Conservation (phyloP, 164 flowering plant genomes). For the Vitis amurensis region DNA sequence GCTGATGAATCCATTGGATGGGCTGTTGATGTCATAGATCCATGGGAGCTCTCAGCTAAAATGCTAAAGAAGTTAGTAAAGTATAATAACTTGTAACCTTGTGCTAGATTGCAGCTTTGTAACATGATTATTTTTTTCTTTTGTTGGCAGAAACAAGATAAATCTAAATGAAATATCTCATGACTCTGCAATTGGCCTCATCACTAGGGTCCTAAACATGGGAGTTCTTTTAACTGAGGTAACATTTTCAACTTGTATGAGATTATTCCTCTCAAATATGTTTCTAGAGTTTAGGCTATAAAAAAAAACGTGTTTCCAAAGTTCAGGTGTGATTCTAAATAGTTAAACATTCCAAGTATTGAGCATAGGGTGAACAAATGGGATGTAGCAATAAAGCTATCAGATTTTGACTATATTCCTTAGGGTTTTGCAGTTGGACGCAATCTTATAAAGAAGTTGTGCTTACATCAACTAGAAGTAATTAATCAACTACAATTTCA, state of each 20-base stretch:
- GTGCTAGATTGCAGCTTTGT: background rate
- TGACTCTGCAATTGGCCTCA: conserved; percentile 88
- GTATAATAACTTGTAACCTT: background rate
- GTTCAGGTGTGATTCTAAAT: too few relatives aligned
- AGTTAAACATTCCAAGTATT: too few relatives aligned
- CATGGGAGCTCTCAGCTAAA: conserved; percentile 89
- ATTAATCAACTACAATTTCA: too few relatives aligned
- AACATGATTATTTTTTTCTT: background rate
- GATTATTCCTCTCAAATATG: too few relatives aligned
- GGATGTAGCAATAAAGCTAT: too few relatives aligned
- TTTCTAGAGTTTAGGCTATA: too few relatives aligned
- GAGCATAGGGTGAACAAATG: too few relatives aligned
- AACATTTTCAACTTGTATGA: conserved; percentile 8
- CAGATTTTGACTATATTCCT: too few relatives aligned
- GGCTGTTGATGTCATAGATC: conserved; percentile 93
- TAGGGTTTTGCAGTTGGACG: background rate
- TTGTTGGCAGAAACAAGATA: conserved; percentile 61
- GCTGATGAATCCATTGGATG: conserved; percentile 76
- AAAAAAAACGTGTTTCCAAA: too few relatives aligned
- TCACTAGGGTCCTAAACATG: conserved; percentile 54
- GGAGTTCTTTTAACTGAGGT: conserved; percentile 94
- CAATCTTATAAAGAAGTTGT: background rate
- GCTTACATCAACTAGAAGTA: background rate
- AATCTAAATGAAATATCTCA: conserved; percentile 94
- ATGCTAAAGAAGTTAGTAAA: conserved; percentile 76